These are phyloP conservation scores for Citrullus colocynthis DNA, from an alignment of 306 rosid species.

Conservation along the genomic window DNA sequence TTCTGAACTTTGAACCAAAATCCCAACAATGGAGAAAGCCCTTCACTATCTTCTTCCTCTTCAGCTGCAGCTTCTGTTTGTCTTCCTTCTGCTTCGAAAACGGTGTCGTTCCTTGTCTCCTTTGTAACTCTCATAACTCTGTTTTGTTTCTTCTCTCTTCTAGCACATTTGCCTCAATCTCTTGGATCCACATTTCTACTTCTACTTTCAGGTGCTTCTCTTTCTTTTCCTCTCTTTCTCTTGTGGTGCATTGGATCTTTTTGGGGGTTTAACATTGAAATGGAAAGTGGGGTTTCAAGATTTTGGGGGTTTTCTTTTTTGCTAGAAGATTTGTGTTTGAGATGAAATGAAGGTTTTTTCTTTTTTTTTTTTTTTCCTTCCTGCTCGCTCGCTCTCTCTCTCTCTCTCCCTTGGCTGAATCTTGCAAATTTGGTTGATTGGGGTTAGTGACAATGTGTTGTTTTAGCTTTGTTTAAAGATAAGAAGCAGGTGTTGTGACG, in stretches of 20 bases:
- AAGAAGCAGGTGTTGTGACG: neutral
- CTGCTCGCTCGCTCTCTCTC: neutral
- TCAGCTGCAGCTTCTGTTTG: conserved; percentile 22
- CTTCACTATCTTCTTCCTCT: conserved; percentile 61
- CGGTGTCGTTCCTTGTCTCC: conserved; percentile 42
- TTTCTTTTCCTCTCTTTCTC: neutral
- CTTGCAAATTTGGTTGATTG: neutral
- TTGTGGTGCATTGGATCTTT: neutral
- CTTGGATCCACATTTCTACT: conserved; percentile 31
- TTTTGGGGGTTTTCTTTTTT: neutral
- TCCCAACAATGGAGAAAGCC: conserved; percentile 49
- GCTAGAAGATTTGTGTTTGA: conserved; percentile 1
- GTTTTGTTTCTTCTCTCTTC: conserved; percentile 16
- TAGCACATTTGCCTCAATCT: conserved; percentile 24
- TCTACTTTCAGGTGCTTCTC: conserved; percentile 26
- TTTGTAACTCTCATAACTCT: conserved; percentile 11
- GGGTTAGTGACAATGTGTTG: neutral
- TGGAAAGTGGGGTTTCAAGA: neutral
- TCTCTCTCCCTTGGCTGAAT: neutral
- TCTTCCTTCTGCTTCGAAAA: conserved; percentile 22
- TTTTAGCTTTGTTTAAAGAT: neutral
- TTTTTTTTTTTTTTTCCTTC: neutral
- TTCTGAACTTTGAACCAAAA: conserved; percentile 3
- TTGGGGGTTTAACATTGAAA: neutral
- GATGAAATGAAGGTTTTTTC: conserved; percentile 3